Evolutionary conservation across 1,284 basidiomycete species (phyloP).

Genomic region (Trametes sp.): DNA sequence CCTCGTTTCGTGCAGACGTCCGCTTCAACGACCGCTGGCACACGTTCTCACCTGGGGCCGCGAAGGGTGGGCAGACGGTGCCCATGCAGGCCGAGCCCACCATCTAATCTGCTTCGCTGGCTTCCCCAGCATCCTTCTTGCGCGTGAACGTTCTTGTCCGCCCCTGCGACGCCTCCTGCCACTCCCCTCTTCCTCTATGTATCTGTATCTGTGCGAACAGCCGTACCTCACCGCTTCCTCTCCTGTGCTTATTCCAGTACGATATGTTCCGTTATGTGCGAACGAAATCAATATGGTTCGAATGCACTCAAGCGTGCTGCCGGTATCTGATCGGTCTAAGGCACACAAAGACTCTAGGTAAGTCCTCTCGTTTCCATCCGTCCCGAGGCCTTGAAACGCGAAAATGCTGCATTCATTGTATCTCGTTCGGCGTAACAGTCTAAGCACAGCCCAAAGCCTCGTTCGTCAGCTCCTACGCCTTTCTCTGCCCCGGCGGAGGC

Average conservation of each 20-base stretch:
- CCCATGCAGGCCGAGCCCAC: constrained; percentile 40
- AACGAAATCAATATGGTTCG: neutral
- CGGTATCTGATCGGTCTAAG: too few species aligned
- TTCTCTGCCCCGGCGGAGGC: too few species aligned
- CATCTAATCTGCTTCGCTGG: constrained; percentile 20
- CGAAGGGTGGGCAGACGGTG: constrained; percentile 79
- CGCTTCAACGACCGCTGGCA: constrained; percentile 94
- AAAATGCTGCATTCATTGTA: too few species aligned
- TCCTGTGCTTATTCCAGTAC: constrained; percentile 15
- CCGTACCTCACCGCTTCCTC: neutral
- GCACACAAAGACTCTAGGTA: too few species aligned
- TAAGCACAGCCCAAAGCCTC: too few species aligned
- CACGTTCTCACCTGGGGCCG: constrained; percentile 84
- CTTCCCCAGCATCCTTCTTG: constrained; percentile 11
- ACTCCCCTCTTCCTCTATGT: constrained; percentile 7
- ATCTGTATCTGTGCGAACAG: constrained; percentile 19
- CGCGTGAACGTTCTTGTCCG: constrained; percentile 3
- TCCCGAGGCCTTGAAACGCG: too few species aligned
- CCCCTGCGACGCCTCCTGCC: neutral
- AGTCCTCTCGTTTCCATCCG: too few species aligned
- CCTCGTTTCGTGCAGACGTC: constrained; percentile 62
- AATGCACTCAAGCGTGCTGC: too few species aligned
- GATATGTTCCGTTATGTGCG: constrained; percentile 10
- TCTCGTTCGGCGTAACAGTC: too few species aligned
- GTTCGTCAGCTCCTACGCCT: too few species aligned